Evolutionary conservation across 1,284 basidiomycete species (phyloP).

Genomic region (Gymnopus androsaceus): DNA sequence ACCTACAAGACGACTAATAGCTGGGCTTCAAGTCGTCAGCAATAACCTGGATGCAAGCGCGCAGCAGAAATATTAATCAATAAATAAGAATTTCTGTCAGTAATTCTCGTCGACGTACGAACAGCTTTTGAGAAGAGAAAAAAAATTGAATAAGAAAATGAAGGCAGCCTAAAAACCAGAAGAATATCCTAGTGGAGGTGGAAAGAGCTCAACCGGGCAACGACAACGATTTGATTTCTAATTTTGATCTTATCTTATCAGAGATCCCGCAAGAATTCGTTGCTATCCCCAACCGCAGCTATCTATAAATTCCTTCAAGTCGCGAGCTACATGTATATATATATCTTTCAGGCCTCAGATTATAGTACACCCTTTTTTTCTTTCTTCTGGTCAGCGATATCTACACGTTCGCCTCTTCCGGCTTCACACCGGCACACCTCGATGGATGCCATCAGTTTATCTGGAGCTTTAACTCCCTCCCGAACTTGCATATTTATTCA

Average conservation of each 20-base stretch:
- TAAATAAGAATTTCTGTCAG: slow-evolving; percentile 7
- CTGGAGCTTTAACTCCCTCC: too few species aligned
- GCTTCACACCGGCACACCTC: neutral
- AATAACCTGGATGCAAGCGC: slow-evolving; percentile 4
- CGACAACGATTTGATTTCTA: slow-evolving; percentile 20
- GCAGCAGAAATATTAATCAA: slow-evolving; percentile 8
- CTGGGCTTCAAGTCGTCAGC: slow-evolving; percentile 7
- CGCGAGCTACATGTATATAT: too few species aligned
- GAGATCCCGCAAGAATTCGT: too few species aligned
- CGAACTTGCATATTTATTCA: too few species aligned
- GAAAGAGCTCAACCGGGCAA: slow-evolving; percentile 26
- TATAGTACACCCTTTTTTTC: neutral
- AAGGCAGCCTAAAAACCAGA: slow-evolving; percentile 11
- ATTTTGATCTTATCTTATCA: neutral
- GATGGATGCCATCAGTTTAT: neutral
- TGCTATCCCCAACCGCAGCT: too few species aligned
- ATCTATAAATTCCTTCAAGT: too few species aligned
- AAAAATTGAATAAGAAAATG: slow-evolving; percentile 16
- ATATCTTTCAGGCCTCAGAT: neutral
- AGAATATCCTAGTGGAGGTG: slow-evolving; percentile 19
- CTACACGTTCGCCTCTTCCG: neutral
- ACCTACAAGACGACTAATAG: slow-evolving; percentile 34
- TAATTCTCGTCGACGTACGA: slow-evolving; percentile 7
- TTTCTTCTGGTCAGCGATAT: too few species aligned
- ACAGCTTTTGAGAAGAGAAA: slow-evolving; percentile 13